phyloP scores from a whole-genome alignment of 306 rosid species.

The Medicago lupulina region DNA sequence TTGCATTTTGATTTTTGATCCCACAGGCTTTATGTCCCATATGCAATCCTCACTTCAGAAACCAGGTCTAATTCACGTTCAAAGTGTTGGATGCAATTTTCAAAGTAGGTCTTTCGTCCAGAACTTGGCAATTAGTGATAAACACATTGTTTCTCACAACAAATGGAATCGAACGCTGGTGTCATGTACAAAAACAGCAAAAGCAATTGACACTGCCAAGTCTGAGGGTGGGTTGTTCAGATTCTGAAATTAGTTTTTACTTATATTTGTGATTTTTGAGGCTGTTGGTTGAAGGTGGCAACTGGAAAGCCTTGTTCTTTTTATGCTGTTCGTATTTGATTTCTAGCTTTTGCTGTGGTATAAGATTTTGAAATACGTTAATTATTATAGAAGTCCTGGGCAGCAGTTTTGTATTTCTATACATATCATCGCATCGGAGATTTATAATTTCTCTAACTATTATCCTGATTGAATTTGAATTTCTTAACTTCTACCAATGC shows the following conservation, averaged over 20 bases:
- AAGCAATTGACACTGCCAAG: slow-evolving; percentile 48
- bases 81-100: slow-evolving; percentile 45
- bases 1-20: slow-evolving; percentile 45
- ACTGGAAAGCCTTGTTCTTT: slow-evolving; percentile 12
- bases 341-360: not conserved
- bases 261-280: not conserved
- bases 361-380: not conserved
- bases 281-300: not conserved
- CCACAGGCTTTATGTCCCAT: slow-evolving; percentile 49
- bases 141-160: slow-evolving; percentile 45
- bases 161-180: slow-evolving; percentile 51
- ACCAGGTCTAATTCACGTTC: slow-evolving; percentile 50
- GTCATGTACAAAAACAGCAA: slow-evolving; percentile 66
- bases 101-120: slow-evolving; percentile 47
- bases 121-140: slow-evolving; percentile 48
- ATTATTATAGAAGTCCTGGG: slow-evolving; percentile 16
- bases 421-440: not conserved
- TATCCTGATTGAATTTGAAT: slow-evolving; percentile 19
- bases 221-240: slow-evolving; percentile 58
- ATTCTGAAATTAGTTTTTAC: slow-evolving; percentile 4
- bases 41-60: slow-evolving; percentile 60
- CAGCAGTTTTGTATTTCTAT: slow-evolving; percentile 4
- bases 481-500: not conserved
- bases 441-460: slow-evolving; percentile 3
- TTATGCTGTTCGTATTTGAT: not conserved